Conservation (phyloP, 345 rosid species). For the Pistacia integerrima region DNA sequence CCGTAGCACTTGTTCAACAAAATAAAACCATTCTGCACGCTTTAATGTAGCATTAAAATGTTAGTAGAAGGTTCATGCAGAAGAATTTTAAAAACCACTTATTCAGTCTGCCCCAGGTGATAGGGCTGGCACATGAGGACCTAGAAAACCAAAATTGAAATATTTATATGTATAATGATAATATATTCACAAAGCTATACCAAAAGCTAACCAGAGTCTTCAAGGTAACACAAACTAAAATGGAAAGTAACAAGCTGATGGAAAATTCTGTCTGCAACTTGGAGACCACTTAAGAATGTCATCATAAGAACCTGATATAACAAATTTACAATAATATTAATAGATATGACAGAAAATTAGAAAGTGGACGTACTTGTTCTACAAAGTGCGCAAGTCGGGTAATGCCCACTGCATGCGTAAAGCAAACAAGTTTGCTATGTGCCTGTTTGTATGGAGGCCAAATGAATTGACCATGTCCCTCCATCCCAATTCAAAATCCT, state of each 20-base stretch:
- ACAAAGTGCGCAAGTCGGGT: constrained; percentile 84
- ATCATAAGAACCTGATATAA: neutral
- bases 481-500: constrained; percentile 92
- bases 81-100: neutral
- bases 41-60: neutral
- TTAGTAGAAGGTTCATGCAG: neutral
- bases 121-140: neutral
- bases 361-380: constrained; percentile 68
- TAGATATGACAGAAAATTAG: constrained; percentile 12
- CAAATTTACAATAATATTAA: neutral
- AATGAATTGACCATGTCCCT: constrained; percentile 81
- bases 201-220: no score
- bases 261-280: neutral
- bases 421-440: constrained; percentile 66
- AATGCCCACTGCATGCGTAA: constrained; percentile 75
- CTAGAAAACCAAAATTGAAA: neutral
- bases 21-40: neutral
- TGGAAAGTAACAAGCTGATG: neutral
- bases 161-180: neutral
- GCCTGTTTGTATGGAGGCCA: constrained; percentile 89
- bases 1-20: neutral
- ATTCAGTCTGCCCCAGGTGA: neutral
- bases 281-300: neutral
- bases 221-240: neutral
- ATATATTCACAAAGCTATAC: neutral